Evolutionary conservation across 768 basidiomycete genomes (phyloP).

Genomic region (Rhodosporidiobolus odoratus): DNA sequence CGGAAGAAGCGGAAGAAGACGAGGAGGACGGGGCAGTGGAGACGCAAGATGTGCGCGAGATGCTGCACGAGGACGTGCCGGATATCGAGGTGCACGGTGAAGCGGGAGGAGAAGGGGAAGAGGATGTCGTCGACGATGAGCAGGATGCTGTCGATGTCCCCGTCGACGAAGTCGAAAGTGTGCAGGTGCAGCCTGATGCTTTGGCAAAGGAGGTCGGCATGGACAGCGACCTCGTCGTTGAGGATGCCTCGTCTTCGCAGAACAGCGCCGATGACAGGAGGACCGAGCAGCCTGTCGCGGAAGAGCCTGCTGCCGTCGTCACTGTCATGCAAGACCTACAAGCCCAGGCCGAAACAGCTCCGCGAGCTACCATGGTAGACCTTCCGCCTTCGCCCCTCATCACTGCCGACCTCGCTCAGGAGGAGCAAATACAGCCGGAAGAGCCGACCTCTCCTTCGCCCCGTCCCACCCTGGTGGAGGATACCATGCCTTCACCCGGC

Average conservation of each 20-base stretch:
- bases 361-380: too few species aligned
- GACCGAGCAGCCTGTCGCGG: too few species aligned
- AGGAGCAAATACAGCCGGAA: too few species aligned
- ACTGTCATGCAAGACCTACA: too few species aligned
- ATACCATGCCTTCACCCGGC: too few species aligned
- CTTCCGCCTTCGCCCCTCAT: too few species aligned
- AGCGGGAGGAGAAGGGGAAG: background rate
- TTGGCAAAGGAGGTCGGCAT: background rate
- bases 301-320: background rate
- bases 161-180: background rate
- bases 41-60: background rate
- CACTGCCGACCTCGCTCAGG: too few species aligned
- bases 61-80: background rate
- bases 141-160: constrained; percentile 4
- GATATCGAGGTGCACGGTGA: background rate
- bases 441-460: too few species aligned
- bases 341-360: too few species aligned
- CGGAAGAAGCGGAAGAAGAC: background rate
- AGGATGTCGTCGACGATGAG: background rate
- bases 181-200: background rate
- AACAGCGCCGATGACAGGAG: too few species aligned
- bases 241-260: background rate
- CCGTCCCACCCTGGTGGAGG: too few species aligned
- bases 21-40: background rate
- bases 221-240: too few species aligned